Conservation (phyloP, 192 early-diverging fungal genomes). For the Backusella sp. region DNA sequence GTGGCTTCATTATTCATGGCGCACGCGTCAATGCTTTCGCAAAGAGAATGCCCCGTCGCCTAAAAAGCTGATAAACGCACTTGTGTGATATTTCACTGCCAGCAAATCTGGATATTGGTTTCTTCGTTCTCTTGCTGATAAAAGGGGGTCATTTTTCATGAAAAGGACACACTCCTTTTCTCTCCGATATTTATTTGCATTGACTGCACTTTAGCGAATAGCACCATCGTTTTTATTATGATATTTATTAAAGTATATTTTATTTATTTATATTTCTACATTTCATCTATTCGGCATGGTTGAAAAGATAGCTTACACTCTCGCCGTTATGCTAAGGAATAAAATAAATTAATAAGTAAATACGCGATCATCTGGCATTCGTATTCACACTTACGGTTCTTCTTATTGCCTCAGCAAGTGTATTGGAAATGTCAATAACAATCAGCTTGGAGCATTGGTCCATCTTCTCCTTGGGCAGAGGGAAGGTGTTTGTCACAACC, state of each 20-base stretch:
- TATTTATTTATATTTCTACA: not conserved
- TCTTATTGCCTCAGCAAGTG: conserved; percentile 92
- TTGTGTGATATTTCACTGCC: too few relatives aligned
- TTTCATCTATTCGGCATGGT: conserved; percentile 24
- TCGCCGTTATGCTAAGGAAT: conserved; percentile 37
- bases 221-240: not conserved
- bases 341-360: too few relatives aligned
- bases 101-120: too few relatives aligned
- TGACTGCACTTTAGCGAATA: too few relatives aligned
- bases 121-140: too few relatives aligned
- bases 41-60: too few relatives aligned
- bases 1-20: too few relatives aligned
- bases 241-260: not conserved
- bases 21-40: too few relatives aligned
- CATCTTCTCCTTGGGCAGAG: conserved; percentile 70
- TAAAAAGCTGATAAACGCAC: too few relatives aligned
- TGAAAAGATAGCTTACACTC: conserved; percentile 36
- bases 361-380: not conserved
- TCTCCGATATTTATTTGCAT: too few relatives aligned
- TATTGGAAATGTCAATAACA: conserved; percentile 85
- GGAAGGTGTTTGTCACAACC: conserved; percentile 93
- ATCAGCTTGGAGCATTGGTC: conserved; percentile 71
- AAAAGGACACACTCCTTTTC: too few relatives aligned
- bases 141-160: too few relatives aligned
- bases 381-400: conserved; percentile 40